Base-by-base conservation (phyloP, 306 rosid species). In the Medicago arabica region DNA sequence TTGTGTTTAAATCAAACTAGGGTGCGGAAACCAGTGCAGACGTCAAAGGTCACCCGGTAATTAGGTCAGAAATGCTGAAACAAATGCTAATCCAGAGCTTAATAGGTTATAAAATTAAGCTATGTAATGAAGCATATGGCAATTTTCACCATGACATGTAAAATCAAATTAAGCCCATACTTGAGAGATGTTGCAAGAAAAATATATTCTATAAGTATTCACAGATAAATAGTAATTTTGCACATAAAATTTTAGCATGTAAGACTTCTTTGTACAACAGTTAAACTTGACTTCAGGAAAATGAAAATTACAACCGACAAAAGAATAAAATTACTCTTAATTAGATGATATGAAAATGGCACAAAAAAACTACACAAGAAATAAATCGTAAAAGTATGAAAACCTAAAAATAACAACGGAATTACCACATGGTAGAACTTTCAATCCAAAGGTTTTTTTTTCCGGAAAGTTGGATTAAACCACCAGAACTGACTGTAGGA, bases 221-320 rank as follows among this genome's bases (percentile, higher is more conserved):
- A 15, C 39, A 69, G 18, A 16, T 50, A 46, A 63, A 67, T 63
- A 81, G 53, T 47, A 71, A 58, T 55, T 67, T 15, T 46, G 55
- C 36, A 80, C 62, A 62, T 40, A 55, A 19, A 68, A 13, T 65
- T 47, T 55, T 38, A 51, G 54, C 50, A 10, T 13, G 59, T 43
- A 34, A 58, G 46, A 44, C 66, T 71, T 58, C 50, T 76, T 46
- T 76, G 80, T 77, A 67, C 66, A 76, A 75, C 28, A 67, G 58
- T 81, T 54, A 65, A 63, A 78, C 80, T 61, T 46, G 53, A 43
- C 43, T 69, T 55, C 17, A 38, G 28, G 49, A 38, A 41, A 31
- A 53, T 51, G n/a, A 41, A 54, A 78, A 75, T 44, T 58, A 57
- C 85, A 75, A 68, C 69, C 19, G 65, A 67, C 62, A 49, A 68